Evolutionary conservation across 768 basidiomycete genomes (phyloP).

Genomic region (Lanmaoa pseudosensibilis): DNA sequence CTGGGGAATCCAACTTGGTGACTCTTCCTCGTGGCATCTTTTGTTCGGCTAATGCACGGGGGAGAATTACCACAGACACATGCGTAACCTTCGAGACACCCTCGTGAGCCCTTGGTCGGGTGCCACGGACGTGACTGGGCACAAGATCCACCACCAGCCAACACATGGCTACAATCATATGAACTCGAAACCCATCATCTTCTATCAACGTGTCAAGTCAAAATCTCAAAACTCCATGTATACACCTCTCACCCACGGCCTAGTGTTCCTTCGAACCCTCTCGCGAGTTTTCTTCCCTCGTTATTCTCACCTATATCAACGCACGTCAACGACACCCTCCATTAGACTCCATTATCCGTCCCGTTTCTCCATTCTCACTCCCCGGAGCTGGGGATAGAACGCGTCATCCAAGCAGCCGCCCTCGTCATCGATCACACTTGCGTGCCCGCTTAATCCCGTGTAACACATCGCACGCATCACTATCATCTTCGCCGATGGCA

Average conservation of each 20-base stretch:
- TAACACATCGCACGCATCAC: background rate
- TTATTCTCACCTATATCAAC: background rate
- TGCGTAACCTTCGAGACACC: background rate
- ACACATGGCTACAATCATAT: background rate
- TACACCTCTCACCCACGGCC: too few species aligned
- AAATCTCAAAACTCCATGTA: background rate
- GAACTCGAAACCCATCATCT: background rate
- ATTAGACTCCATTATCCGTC: background rate
- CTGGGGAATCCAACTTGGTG: background rate
- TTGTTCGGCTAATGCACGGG: slow-evolving; percentile 1
- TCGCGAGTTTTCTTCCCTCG: background rate
- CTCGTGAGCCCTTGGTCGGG: background rate
- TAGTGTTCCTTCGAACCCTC: background rate
- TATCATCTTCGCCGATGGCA: background rate
- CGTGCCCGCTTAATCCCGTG: background rate
- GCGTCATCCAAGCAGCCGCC: background rate
- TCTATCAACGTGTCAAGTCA: background rate
- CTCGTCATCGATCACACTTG: background rate
- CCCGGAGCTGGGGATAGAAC: background rate
- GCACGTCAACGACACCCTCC: too few species aligned
- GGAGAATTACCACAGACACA: background rate
- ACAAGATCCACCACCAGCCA: background rate
- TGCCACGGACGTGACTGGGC: background rate
- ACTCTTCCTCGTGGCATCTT: background rate
- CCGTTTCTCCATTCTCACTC: too few species aligned